Evolutionary conservation across 2,329 filamentous ascomycete species (phyloP).

Genomic region (Coniochaeta pulveracea): DNA sequence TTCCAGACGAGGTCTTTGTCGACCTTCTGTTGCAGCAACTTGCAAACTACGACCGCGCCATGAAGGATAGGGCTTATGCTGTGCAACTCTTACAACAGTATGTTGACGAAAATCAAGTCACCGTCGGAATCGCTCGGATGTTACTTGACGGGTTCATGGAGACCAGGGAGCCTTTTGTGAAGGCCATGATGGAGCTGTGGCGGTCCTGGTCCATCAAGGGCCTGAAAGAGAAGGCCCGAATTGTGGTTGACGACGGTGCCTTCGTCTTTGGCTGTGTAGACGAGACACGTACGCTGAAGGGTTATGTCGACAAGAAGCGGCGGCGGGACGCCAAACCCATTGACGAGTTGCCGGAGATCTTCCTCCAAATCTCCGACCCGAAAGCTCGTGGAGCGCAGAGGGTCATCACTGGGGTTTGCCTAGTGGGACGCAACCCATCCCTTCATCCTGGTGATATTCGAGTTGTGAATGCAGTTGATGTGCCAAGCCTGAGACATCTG

Average conservation of each 20-base stretch:
- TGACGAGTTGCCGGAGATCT: slow-evolving; percentile 67
- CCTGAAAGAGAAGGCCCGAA: slow-evolving; percentile 85
- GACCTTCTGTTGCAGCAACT: slow-evolving; percentile 59
- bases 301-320: slow-evolving; percentile 46
- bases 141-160: slow-evolving; percentile 71
- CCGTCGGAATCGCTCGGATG: slow-evolving; percentile 63
- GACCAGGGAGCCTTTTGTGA: slow-evolving; percentile 65
- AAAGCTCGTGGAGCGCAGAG: slow-evolving; percentile 41
- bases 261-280: slow-evolving; percentile 85
- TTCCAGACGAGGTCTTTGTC: slow-evolving; percentile 56
- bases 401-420: slow-evolving; percentile 64
- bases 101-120: slow-evolving; percentile 78
- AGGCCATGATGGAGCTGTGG: slow-evolving; percentile 74
- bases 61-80: slow-evolving; percentile 54
- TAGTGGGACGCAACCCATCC: slow-evolving; percentile 86
- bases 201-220: slow-evolving; percentile 79
- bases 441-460: slow-evolving; percentile 88
- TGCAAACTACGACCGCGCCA: slow-evolving; percentile 54
- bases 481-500: slow-evolving; percentile 61
- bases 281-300: slow-evolving; percentile 65
- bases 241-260: slow-evolving; percentile 70
- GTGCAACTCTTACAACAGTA: slow-evolving; percentile 58
- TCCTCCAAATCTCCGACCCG: slow-evolving; percentile 64
- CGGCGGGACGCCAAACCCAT: slow-evolving; percentile 21
- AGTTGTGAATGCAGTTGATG: slow-evolving; percentile 73